Evolutionary conservation across 2,329 filamentous ascomycete species (phyloP).

Genomic region (Diaporthe australafricana): DNA sequence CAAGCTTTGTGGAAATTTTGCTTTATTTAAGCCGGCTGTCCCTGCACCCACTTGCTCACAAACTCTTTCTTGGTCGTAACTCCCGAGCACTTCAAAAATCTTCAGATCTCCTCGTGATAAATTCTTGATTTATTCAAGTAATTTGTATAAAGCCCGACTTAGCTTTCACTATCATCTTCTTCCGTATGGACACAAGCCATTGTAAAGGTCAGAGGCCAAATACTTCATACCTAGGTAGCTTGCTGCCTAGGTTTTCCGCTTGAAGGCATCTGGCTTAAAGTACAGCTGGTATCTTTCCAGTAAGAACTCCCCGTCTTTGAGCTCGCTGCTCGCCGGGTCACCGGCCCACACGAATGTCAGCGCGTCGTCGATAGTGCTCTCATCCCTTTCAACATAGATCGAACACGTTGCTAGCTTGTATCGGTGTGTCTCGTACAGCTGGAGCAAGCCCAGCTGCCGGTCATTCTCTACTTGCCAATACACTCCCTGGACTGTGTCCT

Average conservation of each 20-base stretch:
- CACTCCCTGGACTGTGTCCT: conserved; percentile 1
- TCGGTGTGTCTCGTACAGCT: conserved; percentile 8
- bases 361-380: not conserved
- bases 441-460: not conserved
- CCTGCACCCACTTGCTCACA: too few species aligned
- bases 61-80: too few species aligned
- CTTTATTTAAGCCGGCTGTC: too few species aligned
- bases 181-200: too few species aligned
- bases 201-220: too few species aligned
- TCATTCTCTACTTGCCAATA: conserved; percentile 17
- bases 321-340: not conserved
- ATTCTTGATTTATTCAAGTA: too few species aligned
- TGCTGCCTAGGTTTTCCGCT: not conserved
- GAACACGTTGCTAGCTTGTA: not conserved
- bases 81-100: too few species aligned
- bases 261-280: not conserved
- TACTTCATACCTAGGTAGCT: too few species aligned
- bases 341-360: conserved; percentile 17
- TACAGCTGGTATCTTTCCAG: conserved; percentile 17
- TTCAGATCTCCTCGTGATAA: too few species aligned
- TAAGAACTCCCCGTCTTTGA: not conserved
- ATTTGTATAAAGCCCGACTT: too few species aligned
- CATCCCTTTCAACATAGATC: not conserved
- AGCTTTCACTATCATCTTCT: too few species aligned
- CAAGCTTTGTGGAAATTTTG: too few species aligned